These are phyloP conservation scores for Sequoia sempervirens DNA, from an alignment of 75 land plant species.

Conservation along the genomic window DNA sequence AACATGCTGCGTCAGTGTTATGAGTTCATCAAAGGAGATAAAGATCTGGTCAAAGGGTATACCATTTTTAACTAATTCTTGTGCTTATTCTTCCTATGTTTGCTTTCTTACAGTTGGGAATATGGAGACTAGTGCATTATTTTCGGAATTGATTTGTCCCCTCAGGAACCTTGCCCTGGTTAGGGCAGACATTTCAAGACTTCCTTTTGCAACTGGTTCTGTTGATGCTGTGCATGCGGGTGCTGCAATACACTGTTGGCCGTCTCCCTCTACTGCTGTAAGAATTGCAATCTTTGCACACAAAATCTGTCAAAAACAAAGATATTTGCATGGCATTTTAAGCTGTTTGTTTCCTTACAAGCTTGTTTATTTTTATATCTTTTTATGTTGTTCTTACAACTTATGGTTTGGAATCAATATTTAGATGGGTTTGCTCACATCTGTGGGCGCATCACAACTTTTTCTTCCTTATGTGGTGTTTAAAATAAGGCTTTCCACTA, in stretches of 20 bases:
- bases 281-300: slow-evolving; percentile 10
- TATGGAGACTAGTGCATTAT: too few species aligned
- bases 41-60: slow-evolving; percentile 43
- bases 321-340: background rate
- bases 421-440: background rate
- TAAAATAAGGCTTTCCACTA: background rate
- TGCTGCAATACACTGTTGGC: slow-evolving; percentile 97
- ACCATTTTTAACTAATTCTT: background rate
- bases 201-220: slow-evolving; percentile 67
- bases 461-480: background rate
- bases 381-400: background rate
- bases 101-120: background rate
- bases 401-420: background rate
- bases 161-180: slow-evolving; percentile 62
- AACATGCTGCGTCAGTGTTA: slow-evolving; percentile 68
- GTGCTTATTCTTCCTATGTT: background rate
- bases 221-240: slow-evolving; percentile 97
- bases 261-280: slow-evolving; percentile 72
- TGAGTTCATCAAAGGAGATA: slow-evolving; percentile 51
- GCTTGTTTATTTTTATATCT: background rate
- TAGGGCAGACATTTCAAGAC: slow-evolving; percentile 87
- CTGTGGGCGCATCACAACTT: background rate
- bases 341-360: background rate
- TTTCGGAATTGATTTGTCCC: background rate
- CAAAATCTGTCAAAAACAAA: background rate